phyloP scores from a whole-genome alignment of 768 basidiomycete genomes.

The Leccinum variicolor region DNA sequence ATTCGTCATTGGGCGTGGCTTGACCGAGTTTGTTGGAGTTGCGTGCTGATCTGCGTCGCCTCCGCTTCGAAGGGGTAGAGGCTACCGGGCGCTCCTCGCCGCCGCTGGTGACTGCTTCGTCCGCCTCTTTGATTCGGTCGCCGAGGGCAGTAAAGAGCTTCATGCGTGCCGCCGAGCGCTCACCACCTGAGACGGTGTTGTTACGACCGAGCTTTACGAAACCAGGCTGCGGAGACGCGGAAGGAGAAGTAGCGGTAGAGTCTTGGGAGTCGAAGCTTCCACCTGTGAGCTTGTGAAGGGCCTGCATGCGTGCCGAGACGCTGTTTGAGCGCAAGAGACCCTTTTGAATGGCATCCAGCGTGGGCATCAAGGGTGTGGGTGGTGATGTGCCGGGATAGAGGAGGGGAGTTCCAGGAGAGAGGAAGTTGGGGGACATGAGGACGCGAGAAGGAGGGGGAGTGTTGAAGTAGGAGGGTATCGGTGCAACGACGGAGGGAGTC shows the following conservation, averaged over 20 bases:
- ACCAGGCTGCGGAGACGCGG: slow-evolving; percentile 46
- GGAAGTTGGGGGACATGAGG: slow-evolving; percentile 44
- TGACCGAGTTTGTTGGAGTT: slow-evolving; percentile 37
- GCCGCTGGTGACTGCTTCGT: slow-evolving; percentile 59
- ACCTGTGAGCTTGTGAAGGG: slow-evolving; percentile 82
- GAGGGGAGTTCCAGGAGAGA: slow-evolving; percentile 51
- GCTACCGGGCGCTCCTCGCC: slow-evolving; percentile 49
- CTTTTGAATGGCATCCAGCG: slow-evolving; percentile 73
- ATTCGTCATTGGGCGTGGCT: slow-evolving; percentile 46
- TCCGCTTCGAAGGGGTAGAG: slow-evolving; percentile 48
- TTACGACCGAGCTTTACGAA: slow-evolving; percentile 54
- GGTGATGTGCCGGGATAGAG: slow-evolving; percentile 66
- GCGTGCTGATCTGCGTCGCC: slow-evolving; percentile 51
- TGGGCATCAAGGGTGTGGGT: slow-evolving; percentile 61
- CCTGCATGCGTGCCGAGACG: slow-evolving; percentile 74
- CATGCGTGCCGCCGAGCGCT: slow-evolving; percentile 69
- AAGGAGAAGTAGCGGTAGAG: slow-evolving; percentile 46
- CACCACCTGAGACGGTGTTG: slow-evolving; percentile 81
- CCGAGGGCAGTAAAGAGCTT: slow-evolving; percentile 62
- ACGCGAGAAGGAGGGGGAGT: slow-evolving; percentile 41
- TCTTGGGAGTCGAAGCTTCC: slow-evolving; percentile 61
- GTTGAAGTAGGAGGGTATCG: slow-evolving; percentile 54
- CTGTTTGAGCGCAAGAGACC: slow-evolving; percentile 89
- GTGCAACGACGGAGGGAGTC: slow-evolving; percentile 39
- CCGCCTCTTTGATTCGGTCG: slow-evolving; percentile 56